Base-by-base conservation (phyloP, 2,329 filamentous ascomycete genomes). In the Clonostachys sp. region DNA sequence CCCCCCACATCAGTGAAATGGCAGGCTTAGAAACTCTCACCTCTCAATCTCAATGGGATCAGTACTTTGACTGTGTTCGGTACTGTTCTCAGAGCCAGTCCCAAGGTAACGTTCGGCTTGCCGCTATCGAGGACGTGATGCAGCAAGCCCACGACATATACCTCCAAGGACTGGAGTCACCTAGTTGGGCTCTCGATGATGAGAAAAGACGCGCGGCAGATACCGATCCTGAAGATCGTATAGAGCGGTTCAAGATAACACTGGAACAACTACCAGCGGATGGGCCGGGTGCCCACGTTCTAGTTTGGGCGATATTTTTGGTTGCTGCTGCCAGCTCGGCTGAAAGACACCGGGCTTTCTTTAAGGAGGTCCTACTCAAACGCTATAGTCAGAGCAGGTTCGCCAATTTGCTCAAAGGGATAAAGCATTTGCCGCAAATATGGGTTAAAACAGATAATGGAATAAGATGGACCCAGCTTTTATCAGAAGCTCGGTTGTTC, bases 271-370 rank as follows among this genome's bases (percentile, higher is more conserved):
- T 48, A 7, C 39, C 44, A 6, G n/a, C 30, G 7, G 38, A 41
- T 30, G 36, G 18, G 12, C 42, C 41, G 9, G 46, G 49, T 4
- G 49, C 42, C 20, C 46, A 50, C 18, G 42, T 38, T 33, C 43
- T 50, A 5, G 42, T 48, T 8, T 50, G 49, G 49, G 17, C 49
- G 14, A 45, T 43, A 16, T 50, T 50, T 35, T 30, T 30, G 24
- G 40, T 50, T 9, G 49, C 43, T 9, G 49, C 49, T 7, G 24
- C 24, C 3, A 30, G 24, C 24, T 30, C 24, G 9, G 10, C 24
- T 3, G 24, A 30, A 30, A 30, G 8, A 10, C 24, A 30, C 24
- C 2, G 24, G 24, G 24, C 10, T 10, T 30, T 30, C 24, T 30
- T 30, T 30, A 30, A 30, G 24, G 24, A 30, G 9, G 9, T 30